Conservation (phyloP, 1,284 basidiomycete genomes). For the Irpex rosettiformis region DNA sequence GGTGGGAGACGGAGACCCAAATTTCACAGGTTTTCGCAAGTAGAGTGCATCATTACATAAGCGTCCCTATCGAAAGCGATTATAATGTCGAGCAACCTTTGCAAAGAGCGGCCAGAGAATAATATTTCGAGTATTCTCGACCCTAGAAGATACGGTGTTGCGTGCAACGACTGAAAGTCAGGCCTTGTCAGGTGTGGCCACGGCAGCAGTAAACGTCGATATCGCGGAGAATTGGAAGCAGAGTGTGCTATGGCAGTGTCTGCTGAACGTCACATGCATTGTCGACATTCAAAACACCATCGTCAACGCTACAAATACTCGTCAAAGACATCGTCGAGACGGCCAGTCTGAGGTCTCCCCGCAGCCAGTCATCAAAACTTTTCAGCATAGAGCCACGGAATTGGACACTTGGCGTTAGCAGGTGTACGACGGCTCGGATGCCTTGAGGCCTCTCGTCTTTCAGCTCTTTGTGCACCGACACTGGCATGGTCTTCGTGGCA, state of each 20-base stretch:
- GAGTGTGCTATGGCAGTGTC: too few species aligned
- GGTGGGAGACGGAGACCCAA: neutral
- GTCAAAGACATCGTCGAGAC: neutral
- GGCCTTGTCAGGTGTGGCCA: neutral
- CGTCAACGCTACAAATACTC: neutral
- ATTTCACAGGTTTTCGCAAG: neutral
- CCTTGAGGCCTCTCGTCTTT: slow-evolving; percentile 13
- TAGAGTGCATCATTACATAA: neutral
- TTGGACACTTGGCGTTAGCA: neutral
- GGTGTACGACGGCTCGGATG: neutral
- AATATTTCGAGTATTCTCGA: neutral
- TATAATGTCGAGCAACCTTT: too few species aligned
- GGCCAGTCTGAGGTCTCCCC: too few species aligned
- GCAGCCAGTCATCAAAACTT: neutral
- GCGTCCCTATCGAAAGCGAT: neutral
- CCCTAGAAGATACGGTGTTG: neutral
- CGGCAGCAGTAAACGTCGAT: neutral
- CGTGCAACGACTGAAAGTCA: too few species aligned
- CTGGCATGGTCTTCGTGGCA: slow-evolving; percentile 10
- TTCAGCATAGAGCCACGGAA: neutral
- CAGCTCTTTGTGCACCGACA: slow-evolving; percentile 3
- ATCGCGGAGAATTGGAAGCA: neutral
- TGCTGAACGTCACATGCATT: neutral
- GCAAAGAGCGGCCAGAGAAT: too few species aligned
- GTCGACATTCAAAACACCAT: neutral